Evolutionary conservation across 2,329 filamentous ascomycete genomes (phyloP).

Genomic region (Colletotrichum tropicale): DNA sequence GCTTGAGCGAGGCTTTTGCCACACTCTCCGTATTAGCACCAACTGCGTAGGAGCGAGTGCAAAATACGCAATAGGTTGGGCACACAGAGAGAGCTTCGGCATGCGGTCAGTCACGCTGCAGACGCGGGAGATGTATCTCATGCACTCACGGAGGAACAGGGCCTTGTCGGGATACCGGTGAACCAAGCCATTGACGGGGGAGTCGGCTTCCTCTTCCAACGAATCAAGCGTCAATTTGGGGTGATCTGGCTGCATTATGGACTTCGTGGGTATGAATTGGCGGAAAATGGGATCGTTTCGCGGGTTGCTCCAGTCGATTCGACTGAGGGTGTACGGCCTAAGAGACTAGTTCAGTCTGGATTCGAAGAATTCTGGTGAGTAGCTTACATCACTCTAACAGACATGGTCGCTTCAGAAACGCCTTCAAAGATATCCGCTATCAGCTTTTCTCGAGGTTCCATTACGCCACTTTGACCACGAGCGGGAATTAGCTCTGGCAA

Average conservation of each 20-base stretch:
- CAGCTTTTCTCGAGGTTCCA: constrained; percentile 55
- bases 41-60: constrained; percentile 65
- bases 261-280: constrained; percentile 64
- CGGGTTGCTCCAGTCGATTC: constrained; percentile 63
- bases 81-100: constrained; percentile 60
- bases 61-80: constrained; percentile 67
- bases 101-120: neutral
- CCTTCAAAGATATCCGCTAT: constrained; percentile 58
- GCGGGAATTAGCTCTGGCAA: constrained; percentile 55
- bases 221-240: constrained; percentile 60
- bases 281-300: constrained; percentile 63
- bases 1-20: constrained; percentile 46
- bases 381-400: constrained; percentile 58
- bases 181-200: constrained; percentile 60
- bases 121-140: neutral
- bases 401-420: constrained; percentile 61
- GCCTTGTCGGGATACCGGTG: constrained; percentile 70
- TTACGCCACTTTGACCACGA: constrained; percentile 29
- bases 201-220: constrained; percentile 60
- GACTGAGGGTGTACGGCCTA: constrained; percentile 62
- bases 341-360: neutral
- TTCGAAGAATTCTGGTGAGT: neutral
- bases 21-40: constrained; percentile 59
- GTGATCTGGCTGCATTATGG: constrained; percentile 58
- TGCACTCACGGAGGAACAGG: constrained; percentile 61